Evolutionary conservation across 306 rosid genomes (phyloP), one percentile per base, ranked within the genome.

Genomic region (Quercus berberidifolia): DNA sequence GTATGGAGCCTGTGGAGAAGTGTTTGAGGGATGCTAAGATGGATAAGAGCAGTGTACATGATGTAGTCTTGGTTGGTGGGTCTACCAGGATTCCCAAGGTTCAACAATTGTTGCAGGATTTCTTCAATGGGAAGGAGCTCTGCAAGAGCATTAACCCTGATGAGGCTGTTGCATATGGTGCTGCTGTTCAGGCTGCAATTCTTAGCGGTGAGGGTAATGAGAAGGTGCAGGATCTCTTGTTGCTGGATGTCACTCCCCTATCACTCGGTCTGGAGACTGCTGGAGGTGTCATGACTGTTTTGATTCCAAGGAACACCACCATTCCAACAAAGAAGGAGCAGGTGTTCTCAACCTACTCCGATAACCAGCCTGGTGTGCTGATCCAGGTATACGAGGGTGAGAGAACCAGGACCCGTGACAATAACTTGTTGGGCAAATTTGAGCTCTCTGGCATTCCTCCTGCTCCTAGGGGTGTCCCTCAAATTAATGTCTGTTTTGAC

Each of bases 261-360:
- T 85, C 89, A 52, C 89, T 85, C 2, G 89, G 91, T 69, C 76
- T 88, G 77, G 91, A 88, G 43, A 88, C 89, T 2, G 91, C 87
- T 0, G 87, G 89, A 46, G 91, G 89, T 5, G 89, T 83, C 17
- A 88, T 88, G 91, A 83, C 86, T n/a, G 91, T 88, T 65, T 81
- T 88, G 79, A 88, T 88, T 78, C 91, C 91, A 17, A 83, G 89
- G 59, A 88, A 85, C 64, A 88, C 91, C 2, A 83, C 89, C 46
- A 88, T 88, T 64, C 91, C 91, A 14, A 88, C 89, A 23, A 88
- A 85, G 84, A 85, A 88, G 78, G 91, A 88, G 70, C 89, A 88
- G 76, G 89, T 88, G 10, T 88, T 88, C 23, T 85, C 91, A 1
- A 86, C 92, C 74, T 89, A 84, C 78, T 84, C 90, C 0, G 89